Evolutionary conservation across 2,329 filamentous ascomycete species (phyloP).

Genomic region (Scytalidium lignicola): DNA sequence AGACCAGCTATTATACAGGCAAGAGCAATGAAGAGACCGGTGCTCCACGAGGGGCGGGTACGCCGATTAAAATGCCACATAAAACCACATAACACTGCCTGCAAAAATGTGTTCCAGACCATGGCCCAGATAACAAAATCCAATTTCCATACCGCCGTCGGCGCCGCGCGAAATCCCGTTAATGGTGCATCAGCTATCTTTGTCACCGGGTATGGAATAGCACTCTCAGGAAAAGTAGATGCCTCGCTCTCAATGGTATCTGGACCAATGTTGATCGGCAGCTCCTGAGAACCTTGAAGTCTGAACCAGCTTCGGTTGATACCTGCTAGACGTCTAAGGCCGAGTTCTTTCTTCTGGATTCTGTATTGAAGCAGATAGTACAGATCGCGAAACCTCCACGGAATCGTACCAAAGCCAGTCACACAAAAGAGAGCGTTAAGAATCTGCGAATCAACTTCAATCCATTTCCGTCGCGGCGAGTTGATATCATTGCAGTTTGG

Average conservation of each 20-base stretch:
- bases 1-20: slow-evolving; percentile 64
- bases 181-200: slow-evolving; percentile 62
- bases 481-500: slow-evolving; percentile 66
- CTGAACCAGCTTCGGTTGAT: slow-evolving; percentile 75
- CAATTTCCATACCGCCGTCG: slow-evolving; percentile 68
- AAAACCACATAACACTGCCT: slow-evolving; percentile 66
- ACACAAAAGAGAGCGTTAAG: slow-evolving; percentile 82
- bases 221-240: slow-evolving; percentile 32
- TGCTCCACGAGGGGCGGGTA: slow-evolving; percentile 72
- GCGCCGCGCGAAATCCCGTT: slow-evolving; percentile 65
- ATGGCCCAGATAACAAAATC: slow-evolving; percentile 77
- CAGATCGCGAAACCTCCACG: slow-evolving; percentile 78
- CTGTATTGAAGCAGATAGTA: slow-evolving; percentile 68
- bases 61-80: slow-evolving; percentile 80
- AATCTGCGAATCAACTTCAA: slow-evolving; percentile 81
- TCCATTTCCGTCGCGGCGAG: slow-evolving; percentile 75
- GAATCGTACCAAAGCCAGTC: slow-evolving; percentile 76
- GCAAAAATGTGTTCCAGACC: slow-evolving; percentile 73
- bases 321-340: slow-evolving; percentile 64
- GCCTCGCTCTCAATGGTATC: slow-evolving; percentile 41
- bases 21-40: slow-evolving; percentile 71
- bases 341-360: slow-evolving; percentile 44
- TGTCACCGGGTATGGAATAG: slow-evolving; percentile 57
- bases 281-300: slow-evolving; percentile 57
- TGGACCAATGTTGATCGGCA: slow-evolving; percentile 50